Conservation (phyloP, 2,329 filamentous ascomycete species). For the Monosporascus sp. region DNA sequence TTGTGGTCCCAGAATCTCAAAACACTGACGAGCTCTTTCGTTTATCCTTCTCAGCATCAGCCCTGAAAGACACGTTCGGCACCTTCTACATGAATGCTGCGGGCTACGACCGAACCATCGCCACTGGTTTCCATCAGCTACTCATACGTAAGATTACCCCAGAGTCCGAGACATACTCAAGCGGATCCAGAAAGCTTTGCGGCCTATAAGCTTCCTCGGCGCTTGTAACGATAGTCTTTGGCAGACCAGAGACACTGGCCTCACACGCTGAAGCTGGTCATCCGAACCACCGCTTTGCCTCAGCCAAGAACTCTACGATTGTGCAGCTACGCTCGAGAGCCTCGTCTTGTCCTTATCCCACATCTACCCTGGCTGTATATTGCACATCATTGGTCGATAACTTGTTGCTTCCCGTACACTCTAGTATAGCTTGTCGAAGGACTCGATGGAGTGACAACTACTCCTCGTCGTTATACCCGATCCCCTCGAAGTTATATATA, state of each 20-base stretch:
- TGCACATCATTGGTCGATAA: neutral
- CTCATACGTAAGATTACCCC: neutral
- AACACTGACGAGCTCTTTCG: neutral
- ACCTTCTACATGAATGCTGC: neutral
- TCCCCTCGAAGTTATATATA: constrained; percentile 16
- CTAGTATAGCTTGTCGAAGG: too few species aligned
- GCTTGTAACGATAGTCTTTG: constrained; percentile 1
- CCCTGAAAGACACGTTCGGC: neutral
- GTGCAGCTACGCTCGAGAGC: neutral
- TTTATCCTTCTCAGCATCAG: neutral
- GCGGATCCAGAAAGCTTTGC: constrained; percentile 3
- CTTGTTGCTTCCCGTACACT: neutral
- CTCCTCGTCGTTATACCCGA: neutral
- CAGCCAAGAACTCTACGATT: constrained; percentile 23
- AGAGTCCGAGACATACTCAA: neutral
- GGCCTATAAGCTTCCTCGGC: constrained; percentile 1
- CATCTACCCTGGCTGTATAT: neutral
- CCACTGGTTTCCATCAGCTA: too few species aligned
- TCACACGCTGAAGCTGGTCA: neutral
- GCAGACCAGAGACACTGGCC: neutral
- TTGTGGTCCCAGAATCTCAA: neutral
- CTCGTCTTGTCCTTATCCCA: neutral
- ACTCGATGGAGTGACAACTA: neutral
- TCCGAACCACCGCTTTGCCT: constrained; percentile 19
- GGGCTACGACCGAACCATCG: neutral